Base-by-base conservation (phyloP, 2,329 filamentous ascomycete genomes). In the Zasmidium citrigriseum region DNA sequence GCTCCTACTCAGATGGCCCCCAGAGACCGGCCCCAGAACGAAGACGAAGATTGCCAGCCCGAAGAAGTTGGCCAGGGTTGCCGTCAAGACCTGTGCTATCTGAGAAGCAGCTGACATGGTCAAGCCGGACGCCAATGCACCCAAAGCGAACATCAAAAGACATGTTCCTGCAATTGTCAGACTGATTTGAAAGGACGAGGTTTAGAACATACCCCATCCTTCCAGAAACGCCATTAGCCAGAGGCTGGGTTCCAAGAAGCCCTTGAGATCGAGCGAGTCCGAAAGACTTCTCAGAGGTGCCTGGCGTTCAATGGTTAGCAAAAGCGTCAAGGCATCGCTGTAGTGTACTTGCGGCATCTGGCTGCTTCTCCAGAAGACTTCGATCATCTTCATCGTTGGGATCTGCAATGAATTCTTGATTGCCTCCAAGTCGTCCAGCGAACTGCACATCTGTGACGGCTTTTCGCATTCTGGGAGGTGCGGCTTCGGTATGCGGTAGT, bases 21-120 rank as follows among this genome's bases (percentile, higher is more conserved):
- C 81, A 2, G 78, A 80, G 0, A 78, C 77, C 0, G 80, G 77
- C 3, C 75, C 78, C 12, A 78, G 77, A 10, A 76, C 76, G 62
- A 78, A 82, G 49, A 83, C 81, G 64, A 83, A 79, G 1, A 81
- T 65, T 0, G 79, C 68, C 18, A 82, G 41, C 1, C 64, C 61
- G 2, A 63, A 14, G 46, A 48, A 48, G 4, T 27, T 27, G 24
- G 18, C 21, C 14, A 48, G 21, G 3, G 46, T 18, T 21, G 46
- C 46, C 11, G 22, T 14, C 46, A n/a, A 27, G 9, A 22, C 21
- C 10, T 12, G 22, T n/a, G 46, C 46, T 23, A 48, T 11, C 22
- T 16, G 20, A n/a, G 46, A 23, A 16, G 22, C 46, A 16, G 22
- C 18, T 14, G 51, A 34, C 2, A 41, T 53, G 16, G 64, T 64